Conservation (phyloP, 2,329 filamentous ascomycete genomes). For the Aphanocladium album region DNA sequence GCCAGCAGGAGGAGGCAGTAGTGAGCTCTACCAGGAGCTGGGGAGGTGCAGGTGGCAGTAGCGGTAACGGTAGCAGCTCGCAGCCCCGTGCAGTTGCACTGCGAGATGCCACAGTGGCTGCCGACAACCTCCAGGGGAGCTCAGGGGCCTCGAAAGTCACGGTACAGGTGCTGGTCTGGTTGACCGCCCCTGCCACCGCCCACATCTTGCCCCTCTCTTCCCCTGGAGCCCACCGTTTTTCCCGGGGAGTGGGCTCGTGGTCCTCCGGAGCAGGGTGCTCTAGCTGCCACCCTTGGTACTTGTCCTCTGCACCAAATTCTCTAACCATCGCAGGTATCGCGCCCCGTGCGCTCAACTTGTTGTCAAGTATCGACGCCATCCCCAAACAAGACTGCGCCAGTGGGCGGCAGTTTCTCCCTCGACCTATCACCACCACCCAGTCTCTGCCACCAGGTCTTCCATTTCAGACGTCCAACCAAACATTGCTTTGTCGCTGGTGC, state of each 20-base stretch:
- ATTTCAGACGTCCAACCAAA: background rate
- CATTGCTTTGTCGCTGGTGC: background rate
- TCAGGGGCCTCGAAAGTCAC: constrained; percentile 13
- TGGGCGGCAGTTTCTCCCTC: background rate
- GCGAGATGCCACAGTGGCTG: too few relatives aligned
- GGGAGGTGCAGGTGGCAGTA: background rate
- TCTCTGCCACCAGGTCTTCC: background rate
- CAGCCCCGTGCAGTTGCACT: too few relatives aligned
- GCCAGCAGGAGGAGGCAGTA: background rate
- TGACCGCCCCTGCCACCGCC: constrained; percentile 14
- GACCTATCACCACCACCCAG: background rate
- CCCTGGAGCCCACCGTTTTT: constrained; percentile 13
- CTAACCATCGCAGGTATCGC: background rate
- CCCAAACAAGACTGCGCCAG: constrained; percentile 3
- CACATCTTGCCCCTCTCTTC: background rate
- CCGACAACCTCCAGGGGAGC: too few relatives aligned
- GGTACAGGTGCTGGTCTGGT: too few relatives aligned
- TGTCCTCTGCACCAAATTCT: background rate
- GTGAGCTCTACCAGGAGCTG: background rate
- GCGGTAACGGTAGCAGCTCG: too few relatives aligned
- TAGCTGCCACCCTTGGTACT: background rate
- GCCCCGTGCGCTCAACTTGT: constrained; percentile 1
- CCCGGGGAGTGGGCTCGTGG: constrained; percentile 8
- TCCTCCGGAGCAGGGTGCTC: background rate
- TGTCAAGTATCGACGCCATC: constrained; percentile 4